phyloP scores from a whole-genome alignment of 2,329 filamentous ascomycete genomes.

The Capronia coronata region DNA sequence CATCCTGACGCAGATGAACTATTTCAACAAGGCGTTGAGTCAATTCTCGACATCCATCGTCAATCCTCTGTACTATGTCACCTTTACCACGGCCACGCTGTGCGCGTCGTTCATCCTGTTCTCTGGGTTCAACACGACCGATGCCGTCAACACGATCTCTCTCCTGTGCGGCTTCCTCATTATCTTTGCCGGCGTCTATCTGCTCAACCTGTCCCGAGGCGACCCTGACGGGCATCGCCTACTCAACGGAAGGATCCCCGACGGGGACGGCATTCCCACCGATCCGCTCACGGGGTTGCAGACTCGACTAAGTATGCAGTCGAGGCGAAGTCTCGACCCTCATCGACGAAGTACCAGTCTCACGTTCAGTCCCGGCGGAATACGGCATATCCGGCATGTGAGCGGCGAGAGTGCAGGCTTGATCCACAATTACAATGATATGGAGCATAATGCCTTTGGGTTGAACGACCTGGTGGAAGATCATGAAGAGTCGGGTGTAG shows the following conservation, averaged over 20 bases:
- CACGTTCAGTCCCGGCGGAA: conserved; percentile 48
- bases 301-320: conserved; percentile 89
- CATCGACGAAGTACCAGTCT: conserved; percentile 47
- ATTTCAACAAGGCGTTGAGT: conserved; percentile 97
- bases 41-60: conserved; percentile 97
- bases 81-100: conserved; percentile 90
- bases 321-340: conserved; percentile 56
- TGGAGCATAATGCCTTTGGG: conserved; percentile 71
- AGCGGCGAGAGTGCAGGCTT: conserved; percentile 60
- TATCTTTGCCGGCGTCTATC: conserved; percentile 91
- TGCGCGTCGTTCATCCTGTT: conserved; percentile 95
- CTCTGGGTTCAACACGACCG: conserved; percentile 89
- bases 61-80: conserved; percentile 95
- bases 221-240: conserved; percentile 74
- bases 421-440: conserved; percentile 83
- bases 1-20: conserved; percentile 99
- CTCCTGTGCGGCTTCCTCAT: conserved; percentile 87
- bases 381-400: conserved; percentile 51
- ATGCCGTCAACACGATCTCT: conserved; percentile 85
- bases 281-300: conserved; percentile 85
- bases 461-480: conserved; percentile 74
- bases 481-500: conserved; percentile 19
- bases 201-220: conserved; percentile 87
- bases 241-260: conserved; percentile 50
- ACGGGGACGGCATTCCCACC: conserved; percentile 75